Base-by-base conservation (phyloP, 768 basidiomycete genomes). In the Pisolithus microcarpus region DNA sequence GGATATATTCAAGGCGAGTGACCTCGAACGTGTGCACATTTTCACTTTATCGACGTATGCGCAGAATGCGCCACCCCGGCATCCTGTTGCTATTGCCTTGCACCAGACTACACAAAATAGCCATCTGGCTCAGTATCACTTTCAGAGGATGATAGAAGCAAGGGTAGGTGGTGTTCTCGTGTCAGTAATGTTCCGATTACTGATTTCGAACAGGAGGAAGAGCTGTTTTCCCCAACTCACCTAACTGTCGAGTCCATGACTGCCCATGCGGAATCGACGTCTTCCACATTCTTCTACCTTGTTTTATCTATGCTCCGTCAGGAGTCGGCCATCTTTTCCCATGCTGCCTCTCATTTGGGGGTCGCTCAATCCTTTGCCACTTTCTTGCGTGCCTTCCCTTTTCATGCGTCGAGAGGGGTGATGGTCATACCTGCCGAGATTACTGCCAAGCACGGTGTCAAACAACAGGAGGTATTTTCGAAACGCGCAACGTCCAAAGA, bases 141-240 rank as follows among this genome's bases (percentile, higher is more conserved):
- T 93, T 48, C 86, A 84, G 64, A 74, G 91, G 50, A 87, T 92
- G 58, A 74, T 93, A 54, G 89, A 91, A 63, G 91, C 91, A 28
- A 77, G 90, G 63, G 90, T 92, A 39, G 38, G 55, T 49, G 45
- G 38, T 4, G 16, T 18, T 15, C 7, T n/a, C 19, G 40, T 8
- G 45, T 34, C 45, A 49, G 15, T 47, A 46, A 48, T 51, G 18
- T 57, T 26, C 48, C 58, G 52, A 62, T 56, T 55, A 57, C 45
- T 67, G 57, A 57, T 37, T 30, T 50, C 37, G 46, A 51, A 45
- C 60, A 87, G 85, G 81, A 86, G 55, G 72, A 77, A 59, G 85
- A 88, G 61, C 68, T 91, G 52, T 73, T 78, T 46, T 76, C 75
- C 21, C 78, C 80, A 7, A 76, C 80, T 9, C 81, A 86, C 62